These are phyloP conservation scores for Candida glucosophila DNA, from an alignment of 1,139 yeast species.

Conservation along the genomic window DNA sequence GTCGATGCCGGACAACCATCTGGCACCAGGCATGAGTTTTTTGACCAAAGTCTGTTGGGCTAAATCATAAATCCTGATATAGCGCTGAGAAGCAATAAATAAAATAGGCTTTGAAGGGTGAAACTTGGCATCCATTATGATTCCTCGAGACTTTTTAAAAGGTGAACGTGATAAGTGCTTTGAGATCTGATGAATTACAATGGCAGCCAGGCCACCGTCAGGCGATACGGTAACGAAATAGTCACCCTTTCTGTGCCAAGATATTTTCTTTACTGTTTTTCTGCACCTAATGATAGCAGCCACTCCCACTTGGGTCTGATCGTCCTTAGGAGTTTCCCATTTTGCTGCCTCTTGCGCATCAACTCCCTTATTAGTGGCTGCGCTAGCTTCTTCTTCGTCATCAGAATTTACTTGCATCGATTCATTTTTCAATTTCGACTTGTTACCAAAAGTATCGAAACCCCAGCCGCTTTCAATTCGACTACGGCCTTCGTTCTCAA, in stretches of 20 bases:
- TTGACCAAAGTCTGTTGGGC: conserved; percentile 77
- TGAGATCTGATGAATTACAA: conserved; percentile 86
- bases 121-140: conserved; percentile 91
- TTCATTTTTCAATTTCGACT: conserved; percentile 22
- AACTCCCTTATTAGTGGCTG: conserved; percentile 20
- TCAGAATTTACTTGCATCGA: conserved; percentile 38
- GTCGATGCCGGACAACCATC: conserved; percentile 88
- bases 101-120: conserved; percentile 95
- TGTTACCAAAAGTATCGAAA: conserved; percentile 65
- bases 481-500: conserved; percentile 74
- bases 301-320: conserved; percentile 58
- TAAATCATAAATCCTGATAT: conserved; percentile 82
- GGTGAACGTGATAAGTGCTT: conserved; percentile 98
- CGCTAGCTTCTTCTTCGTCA: conserved; percentile 28
- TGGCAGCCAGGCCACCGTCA: conserved; percentile 80
- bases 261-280: conserved; percentile 68
- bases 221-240: conserved; percentile 93
- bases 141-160: conserved; percentile 86
- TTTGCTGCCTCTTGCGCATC: conserved; percentile 48
- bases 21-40: conserved; percentile 88
- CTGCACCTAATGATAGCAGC: conserved; percentile 61
- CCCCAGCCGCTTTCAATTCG: conserved; percentile 91
- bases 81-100: conserved; percentile 90
- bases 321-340: conserved; percentile 77
- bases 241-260: conserved; percentile 98